Percentiles rank a stretch among this genome's conserved stretches.
phyloP scores from a whole-genome alignment of 1,284 basidiomycete species.

The Ceratobasidium sp. region DNA sequence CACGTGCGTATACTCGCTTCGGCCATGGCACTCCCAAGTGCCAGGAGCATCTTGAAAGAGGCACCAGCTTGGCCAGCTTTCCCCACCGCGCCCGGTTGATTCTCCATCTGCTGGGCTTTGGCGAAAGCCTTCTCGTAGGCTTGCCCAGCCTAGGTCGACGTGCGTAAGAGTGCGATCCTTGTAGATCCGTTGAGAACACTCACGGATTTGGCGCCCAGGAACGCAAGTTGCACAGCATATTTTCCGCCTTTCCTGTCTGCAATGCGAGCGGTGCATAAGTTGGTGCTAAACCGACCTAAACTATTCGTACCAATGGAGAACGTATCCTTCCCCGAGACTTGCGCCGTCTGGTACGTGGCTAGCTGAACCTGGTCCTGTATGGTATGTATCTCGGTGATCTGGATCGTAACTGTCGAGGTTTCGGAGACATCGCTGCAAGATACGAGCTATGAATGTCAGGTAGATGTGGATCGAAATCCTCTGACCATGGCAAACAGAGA shows the following conservation, averaged over 20 bases:
- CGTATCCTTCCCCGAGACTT: neutral
- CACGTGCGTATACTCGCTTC: neutral
- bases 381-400: neutral
- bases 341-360: neutral
- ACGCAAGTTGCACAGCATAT: neutral
- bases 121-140: neutral
- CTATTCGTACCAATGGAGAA: neutral
- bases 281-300: neutral
- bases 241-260: neutral
- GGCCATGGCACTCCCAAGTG: neutral
- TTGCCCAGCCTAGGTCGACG: neutral
- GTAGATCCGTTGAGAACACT: neutral
- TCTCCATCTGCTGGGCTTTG: constrained; percentile 5
- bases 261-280: neutral
- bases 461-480: too few species aligned
- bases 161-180: neutral
- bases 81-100: neutral
- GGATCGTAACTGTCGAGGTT: neutral
- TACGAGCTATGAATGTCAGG: neutral
- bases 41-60: neutral
- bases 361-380: neutral
- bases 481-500: neutral
- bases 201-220: neutral
- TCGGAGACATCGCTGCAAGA: neutral
- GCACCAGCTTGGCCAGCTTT: neutral